phyloP scores from a whole-genome alignment of 2,329 filamentous ascomycete species.

The Colletotrichum magnum region DNA sequence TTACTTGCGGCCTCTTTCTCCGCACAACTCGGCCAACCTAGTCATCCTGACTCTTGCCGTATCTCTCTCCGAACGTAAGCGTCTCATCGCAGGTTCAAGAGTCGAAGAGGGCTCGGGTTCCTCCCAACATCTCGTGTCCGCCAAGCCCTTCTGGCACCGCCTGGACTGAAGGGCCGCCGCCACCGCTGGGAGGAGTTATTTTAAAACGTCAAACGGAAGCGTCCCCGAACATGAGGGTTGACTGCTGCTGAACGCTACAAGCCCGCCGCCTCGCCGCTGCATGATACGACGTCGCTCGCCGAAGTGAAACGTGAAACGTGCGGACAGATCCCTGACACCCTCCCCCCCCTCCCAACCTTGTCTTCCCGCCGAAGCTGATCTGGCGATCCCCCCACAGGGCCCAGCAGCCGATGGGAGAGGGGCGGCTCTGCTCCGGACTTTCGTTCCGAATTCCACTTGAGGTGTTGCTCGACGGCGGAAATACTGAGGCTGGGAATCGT shows the following conservation, averaged over 20 bases:
- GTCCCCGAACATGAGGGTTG: constrained; percentile 17
- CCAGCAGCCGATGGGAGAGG: neutral
- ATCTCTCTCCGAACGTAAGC: neutral
- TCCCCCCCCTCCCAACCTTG: constrained; percentile 20
- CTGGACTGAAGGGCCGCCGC: neutral
- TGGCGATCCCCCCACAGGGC: constrained; percentile 28
- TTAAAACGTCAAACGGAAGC: constrained; percentile 28
- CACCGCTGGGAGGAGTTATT: constrained; percentile 10
- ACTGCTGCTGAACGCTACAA: constrained; percentile 6
- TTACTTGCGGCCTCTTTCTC: neutral
- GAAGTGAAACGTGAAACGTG: constrained; percentile 41
- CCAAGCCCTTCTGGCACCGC: constrained; percentile 22
- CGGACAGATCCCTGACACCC: constrained; percentile 35
- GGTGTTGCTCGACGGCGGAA: neutral
- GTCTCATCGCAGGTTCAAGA: neutral
- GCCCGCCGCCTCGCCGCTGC: constrained; percentile 9
- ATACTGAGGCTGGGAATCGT: neutral
- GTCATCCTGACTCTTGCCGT: neutral
- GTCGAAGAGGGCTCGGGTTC: constrained; percentile 1
- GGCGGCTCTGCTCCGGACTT: neutral
- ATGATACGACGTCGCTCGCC: constrained; percentile 37
- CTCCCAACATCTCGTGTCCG: neutral
- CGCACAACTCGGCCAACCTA: neutral
- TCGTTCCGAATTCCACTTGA: constrained; percentile 8
- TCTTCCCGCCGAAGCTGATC: constrained; percentile 20